Conservation (phyloP, 169 alveolate species). For the Eimeria praecox region DNA sequence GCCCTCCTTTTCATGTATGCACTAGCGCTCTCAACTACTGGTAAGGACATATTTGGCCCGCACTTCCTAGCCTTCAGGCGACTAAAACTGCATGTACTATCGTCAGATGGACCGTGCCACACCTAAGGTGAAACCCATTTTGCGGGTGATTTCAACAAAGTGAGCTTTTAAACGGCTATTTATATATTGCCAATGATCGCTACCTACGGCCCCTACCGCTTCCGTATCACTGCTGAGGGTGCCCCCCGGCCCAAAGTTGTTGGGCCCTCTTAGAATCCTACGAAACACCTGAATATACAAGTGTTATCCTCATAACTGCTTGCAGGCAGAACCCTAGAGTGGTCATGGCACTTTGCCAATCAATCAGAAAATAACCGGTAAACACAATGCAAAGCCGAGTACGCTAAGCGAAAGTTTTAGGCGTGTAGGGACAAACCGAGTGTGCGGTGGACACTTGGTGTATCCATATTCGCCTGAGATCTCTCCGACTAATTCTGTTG, state of each 20-base stretch:
- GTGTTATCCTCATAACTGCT: background rate
- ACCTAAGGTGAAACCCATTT: too few relatives aligned
- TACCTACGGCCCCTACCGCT: background rate
- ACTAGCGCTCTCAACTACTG: background rate
- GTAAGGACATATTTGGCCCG: background rate
- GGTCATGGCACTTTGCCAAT: background rate
- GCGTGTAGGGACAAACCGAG: background rate
- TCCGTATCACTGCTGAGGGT: background rate
- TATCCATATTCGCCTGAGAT: too few relatives aligned
- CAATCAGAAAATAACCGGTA: background rate
- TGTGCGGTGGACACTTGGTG: too few relatives aligned
- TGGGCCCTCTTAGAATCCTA: background rate
- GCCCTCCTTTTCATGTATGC: background rate
- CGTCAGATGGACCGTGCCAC: too few relatives aligned
- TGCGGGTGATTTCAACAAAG: too few relatives aligned
- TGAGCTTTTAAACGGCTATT: too few relatives aligned
- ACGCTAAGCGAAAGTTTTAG: background rate
- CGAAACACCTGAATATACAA: background rate
- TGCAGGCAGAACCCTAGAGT: background rate
- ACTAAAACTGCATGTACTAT: background rate
- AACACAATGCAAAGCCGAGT: background rate
- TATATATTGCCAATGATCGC: background rate
- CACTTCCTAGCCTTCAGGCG: background rate
- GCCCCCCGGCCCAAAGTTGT: background rate
- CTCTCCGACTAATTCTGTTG: background rate